A percentile compares a stretch with the other conserved stretches of the same genome.
Evolutionary conservation across 306 rosid genomes (phyloP).

Genomic region (Medicago lupulina): DNA sequence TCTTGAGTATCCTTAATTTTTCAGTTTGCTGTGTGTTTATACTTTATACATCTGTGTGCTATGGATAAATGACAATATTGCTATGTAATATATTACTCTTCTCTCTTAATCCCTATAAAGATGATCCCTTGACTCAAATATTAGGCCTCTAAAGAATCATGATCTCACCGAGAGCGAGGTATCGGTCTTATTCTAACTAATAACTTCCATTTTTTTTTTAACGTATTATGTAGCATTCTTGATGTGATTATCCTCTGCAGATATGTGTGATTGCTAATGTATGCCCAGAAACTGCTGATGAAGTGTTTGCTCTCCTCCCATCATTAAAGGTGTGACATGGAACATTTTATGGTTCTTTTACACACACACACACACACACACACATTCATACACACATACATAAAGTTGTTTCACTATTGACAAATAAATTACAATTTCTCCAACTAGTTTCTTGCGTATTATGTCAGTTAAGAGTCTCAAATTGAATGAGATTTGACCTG

Average conservation of each 20-base stretch:
- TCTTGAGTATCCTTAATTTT: slow-evolving; percentile 82
- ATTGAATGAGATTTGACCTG: background rate
- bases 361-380: too few species aligned
- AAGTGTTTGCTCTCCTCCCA: slow-evolving; percentile 82
- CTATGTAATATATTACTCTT: slow-evolving; percentile 6
- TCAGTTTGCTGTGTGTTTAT: background rate
- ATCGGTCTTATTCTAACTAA: slow-evolving; percentile 33
- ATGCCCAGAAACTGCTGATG: slow-evolving; percentile 78
- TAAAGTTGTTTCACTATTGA: slow-evolving; percentile 17
- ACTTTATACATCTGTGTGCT: slow-evolving; percentile 10
- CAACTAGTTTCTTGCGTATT: slow-evolving; percentile 5
- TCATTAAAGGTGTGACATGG: slow-evolving; percentile 70
- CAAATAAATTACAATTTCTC: background rate
- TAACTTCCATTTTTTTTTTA: slow-evolving; percentile 36
- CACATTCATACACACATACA: too few species aligned
- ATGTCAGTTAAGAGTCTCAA: background rate
- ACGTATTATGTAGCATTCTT: slow-evolving; percentile 32
- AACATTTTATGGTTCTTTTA: slow-evolving; percentile 6
- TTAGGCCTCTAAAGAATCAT: slow-evolving; percentile 59
- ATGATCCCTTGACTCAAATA: slow-evolving; percentile 67
- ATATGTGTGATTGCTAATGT: slow-evolving; percentile 79
- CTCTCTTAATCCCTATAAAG: slow-evolving; percentile 31
- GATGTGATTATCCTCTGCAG: slow-evolving; percentile 56
- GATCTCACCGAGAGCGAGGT: slow-evolving; percentile 86
- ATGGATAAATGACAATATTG: slow-evolving; percentile 18